Evolutionary conservation across 75 land plant species (phyloP).

Genomic region (Sequoia sempervirens): DNA sequence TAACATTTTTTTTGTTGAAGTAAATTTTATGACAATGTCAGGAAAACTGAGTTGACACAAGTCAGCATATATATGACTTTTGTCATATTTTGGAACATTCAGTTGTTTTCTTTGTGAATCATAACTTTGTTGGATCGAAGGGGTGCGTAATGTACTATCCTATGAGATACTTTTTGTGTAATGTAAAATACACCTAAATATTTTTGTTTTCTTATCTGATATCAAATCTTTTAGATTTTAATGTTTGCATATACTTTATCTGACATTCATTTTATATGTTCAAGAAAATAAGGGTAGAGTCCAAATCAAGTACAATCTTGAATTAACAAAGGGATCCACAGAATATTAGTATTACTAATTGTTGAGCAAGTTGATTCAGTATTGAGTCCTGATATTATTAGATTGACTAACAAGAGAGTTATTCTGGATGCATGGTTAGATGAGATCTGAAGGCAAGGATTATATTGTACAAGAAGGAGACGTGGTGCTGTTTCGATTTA

Average conservation of each 20-base stretch:
- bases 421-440: conserved; percentile 36
- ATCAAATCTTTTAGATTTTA: neutral
- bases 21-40: neutral
- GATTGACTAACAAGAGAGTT: neutral
- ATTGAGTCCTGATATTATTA: neutral
- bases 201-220: neutral
- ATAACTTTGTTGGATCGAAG: neutral
- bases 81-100: neutral
- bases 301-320: neutral
- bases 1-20: neutral
- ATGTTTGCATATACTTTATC: neutral
- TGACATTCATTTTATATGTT: neutral
- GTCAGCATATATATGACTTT: neutral
- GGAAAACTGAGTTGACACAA: neutral
- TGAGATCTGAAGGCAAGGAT: conserved; percentile 92
- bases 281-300: neutral
- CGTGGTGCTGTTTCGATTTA: conserved; percentile 95
- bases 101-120: neutral
- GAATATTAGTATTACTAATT: neutral
- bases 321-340: neutral
- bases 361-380: neutral
- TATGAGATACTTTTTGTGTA: neutral
- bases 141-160: neutral
- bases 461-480: conserved; percentile 96
- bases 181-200: neutral